phyloP scores from a whole-genome alignment of 176 grass and related monocot genomes.

The Aegilops speltoides region DNA sequence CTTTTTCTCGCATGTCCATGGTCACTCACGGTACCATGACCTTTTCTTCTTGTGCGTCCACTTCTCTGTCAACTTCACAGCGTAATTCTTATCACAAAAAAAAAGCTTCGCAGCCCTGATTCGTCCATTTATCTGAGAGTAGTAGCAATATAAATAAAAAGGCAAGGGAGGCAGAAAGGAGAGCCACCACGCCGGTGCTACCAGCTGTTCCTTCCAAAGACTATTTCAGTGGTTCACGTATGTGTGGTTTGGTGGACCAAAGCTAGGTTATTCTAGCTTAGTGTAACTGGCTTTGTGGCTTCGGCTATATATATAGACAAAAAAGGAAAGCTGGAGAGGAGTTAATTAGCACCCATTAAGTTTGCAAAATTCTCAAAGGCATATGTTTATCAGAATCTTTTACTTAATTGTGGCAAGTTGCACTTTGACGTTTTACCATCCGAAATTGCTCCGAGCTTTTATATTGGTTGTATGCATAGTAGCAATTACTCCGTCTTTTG shows the following conservation, averaged over 20 bases:
- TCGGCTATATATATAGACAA: neutral
- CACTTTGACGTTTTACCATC: no score
- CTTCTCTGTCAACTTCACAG: constrained; percentile 28
- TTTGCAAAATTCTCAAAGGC: neutral
- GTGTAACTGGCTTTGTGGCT: neutral
- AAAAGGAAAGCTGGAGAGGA: neutral
- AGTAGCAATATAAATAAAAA: neutral
- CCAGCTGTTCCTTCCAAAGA: neutral
- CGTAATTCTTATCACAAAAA: neutral
- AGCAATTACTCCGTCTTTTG: no score
- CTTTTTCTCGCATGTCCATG: no score
- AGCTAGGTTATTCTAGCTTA: neutral
- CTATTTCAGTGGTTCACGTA: constrained; percentile 11
- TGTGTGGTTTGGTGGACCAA: constrained; percentile 23
- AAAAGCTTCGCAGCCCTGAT: neutral
- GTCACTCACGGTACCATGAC: no score
- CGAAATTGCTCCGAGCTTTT: no score
- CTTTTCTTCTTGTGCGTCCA: neutral
- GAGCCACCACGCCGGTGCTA: neutral
- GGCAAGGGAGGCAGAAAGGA: neutral
- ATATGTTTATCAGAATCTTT: no score
- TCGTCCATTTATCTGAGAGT: constrained; percentile 42
- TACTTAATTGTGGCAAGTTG: no score
- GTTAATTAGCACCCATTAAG: neutral
- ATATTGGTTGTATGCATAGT: no score